Percentiles rank a stretch among this genome's conserved stretches.
Conservation (phyloP, 306 rosid species). For the Chamaecrista fasciculata region DNA sequence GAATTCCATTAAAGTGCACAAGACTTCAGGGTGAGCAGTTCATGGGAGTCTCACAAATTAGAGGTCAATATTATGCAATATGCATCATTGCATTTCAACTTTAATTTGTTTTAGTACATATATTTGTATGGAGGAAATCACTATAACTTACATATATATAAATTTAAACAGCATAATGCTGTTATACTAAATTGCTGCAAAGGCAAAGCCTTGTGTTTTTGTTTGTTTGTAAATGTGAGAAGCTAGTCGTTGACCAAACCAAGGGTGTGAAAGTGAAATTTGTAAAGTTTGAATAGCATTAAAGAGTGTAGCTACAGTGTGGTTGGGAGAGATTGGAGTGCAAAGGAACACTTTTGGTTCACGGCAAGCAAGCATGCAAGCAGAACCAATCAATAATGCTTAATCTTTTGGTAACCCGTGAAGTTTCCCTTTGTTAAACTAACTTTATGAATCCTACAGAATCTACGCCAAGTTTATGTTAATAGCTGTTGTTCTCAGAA, state of each 20-base stretch:
- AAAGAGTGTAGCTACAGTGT: slow-evolving; percentile 30
- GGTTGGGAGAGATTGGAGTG: not conserved
- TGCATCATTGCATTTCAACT: no score
- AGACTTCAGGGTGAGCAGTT: slow-evolving; percentile 28
- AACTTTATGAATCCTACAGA: slow-evolving; percentile 29
- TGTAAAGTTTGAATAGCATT: slow-evolving; percentile 23
- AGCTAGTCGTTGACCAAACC: not conserved
- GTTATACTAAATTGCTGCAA: not conserved
- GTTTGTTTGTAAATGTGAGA: not conserved
- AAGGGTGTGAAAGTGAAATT: not conserved
- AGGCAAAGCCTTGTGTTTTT: not conserved
- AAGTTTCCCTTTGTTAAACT: slow-evolving; percentile 38
- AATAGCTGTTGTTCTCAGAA: slow-evolving; percentile 36
- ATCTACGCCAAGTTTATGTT: not conserved
- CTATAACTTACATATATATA: no score
- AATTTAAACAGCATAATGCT: not conserved
- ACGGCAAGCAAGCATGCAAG: slow-evolving; percentile 42
- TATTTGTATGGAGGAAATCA: no score
- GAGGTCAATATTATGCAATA: slow-evolving; percentile 20
- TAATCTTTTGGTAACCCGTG: slow-evolving; percentile 26
- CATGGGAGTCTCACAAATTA: slow-evolving; percentile 30
- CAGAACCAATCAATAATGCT: slow-evolving; percentile 14
- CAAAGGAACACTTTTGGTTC: slow-evolving; percentile 30
- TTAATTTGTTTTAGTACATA: no score
- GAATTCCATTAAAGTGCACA: slow-evolving; percentile 44